Base-by-base conservation (phyloP, 192 early-diverging fungal species). In the Podila epigama region DNA sequence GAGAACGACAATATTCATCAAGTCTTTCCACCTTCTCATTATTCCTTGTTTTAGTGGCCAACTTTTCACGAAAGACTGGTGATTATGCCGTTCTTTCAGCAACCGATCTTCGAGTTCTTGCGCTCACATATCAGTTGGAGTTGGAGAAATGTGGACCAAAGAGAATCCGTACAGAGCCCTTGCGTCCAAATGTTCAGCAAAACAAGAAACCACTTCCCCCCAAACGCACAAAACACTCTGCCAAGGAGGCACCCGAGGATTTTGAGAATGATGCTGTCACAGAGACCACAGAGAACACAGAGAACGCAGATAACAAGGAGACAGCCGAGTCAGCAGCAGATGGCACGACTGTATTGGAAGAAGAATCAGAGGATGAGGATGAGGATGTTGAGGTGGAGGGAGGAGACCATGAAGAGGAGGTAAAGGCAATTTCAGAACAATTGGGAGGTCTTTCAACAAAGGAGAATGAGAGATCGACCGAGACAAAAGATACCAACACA, bases 51-150 rank as follows among this genome's bases (percentile, higher is more conserved):
- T 64, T 87, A 70, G 96, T 97, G 16, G 82, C 91, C 28, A 87
- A 85, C 8, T 97, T 97, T 82, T 85, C 96, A 42, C 93, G 91
- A 65, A 91, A 91, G 70, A 96, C 97, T 5, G 97, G 97, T 50
- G 97, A 99, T 82, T 96, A 89, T 75, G 72, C 91, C 25, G 83
- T 84, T 29, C 82, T 99, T 18, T 92, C 92, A 16, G 63, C 84
- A 27, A 89, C 92, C 15, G 97, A 99, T 90, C 69, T 98, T 55
- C 93, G 91, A 71, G 89, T 98, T 12, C 79, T 99, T 28, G 97
- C 97, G 6, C 79, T 99, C 66, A 90, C 93, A 0, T 94, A 90
- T 57, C 94, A 92, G 86, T 70, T 99, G 25, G 96, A 96, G 63
- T 87, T 90, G 63, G 89, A 94, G 71, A 82, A 71, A 22, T 90